phyloP scores from a whole-genome alignment of 371 early-diverging fungal genomes.

The Mucor velutinosus region DNA sequence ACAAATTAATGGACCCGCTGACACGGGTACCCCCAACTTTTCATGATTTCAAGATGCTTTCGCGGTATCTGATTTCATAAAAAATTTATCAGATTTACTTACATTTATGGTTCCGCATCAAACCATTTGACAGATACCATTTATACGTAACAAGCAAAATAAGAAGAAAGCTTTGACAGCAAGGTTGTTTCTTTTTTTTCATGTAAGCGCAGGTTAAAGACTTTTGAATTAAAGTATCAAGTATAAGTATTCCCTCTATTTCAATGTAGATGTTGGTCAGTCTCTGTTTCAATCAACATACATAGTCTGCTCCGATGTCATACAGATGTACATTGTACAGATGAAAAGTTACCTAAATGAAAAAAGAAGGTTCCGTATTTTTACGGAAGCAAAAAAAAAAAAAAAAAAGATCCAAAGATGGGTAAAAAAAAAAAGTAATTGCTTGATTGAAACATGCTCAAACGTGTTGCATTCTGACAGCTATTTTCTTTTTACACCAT shows the following conservation, averaged over 20 bases:
- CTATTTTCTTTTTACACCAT: neutral
- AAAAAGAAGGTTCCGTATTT: conserved; percentile 4
- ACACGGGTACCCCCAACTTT: conserved; percentile 12
- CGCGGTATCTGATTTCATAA: conserved; percentile 9
- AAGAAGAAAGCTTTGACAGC: too few relatives aligned
- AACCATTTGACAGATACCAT: neutral
- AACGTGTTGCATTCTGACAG: neutral
- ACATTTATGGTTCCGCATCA: neutral
- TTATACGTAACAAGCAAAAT: neutral
- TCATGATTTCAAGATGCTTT: neutral
- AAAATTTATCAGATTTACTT: conserved; percentile 3
- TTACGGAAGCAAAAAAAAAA: neutral
- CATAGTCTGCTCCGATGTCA: neutral
- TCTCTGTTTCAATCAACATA: neutral
- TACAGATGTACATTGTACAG: neutral
- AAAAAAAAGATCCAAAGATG: neutral
- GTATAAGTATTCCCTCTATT: too few relatives aligned
- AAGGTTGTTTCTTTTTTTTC: neutral
- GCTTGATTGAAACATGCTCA: neutral
- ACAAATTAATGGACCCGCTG: conserved; percentile 3
- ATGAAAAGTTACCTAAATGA: neutral
- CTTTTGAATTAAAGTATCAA: too few relatives aligned
- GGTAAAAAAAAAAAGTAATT: neutral
- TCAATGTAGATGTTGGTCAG: neutral
- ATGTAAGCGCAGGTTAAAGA: neutral